A percentile compares a stretch with the other conserved stretches of the same genome.
Evolutionary conservation across 306 rosid genomes (phyloP).

Genomic region (Citrullus mucosospermus): DNA sequence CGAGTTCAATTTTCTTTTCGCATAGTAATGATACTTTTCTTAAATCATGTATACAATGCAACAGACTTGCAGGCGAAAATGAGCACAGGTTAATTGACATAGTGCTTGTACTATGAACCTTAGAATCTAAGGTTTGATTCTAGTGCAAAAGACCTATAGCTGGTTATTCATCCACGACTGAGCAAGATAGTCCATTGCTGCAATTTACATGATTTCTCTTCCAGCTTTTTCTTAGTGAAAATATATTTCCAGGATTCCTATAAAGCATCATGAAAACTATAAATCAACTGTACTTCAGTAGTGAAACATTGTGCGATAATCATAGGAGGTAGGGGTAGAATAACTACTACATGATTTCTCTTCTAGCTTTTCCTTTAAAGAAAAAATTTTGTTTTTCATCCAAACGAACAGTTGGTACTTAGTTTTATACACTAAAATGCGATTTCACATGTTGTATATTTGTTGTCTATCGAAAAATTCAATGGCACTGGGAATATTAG

Average conservation of each 20-base stretch:
- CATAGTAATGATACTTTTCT: neutral
- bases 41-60: neutral
- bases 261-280: too few species aligned
- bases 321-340: neutral
- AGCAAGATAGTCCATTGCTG: neutral
- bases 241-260: too few species aligned
- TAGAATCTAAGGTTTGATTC: too few species aligned
- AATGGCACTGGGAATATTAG: neutral
- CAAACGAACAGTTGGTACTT: neutral
- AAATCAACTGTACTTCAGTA: neutral
- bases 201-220: too few species aligned
- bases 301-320: neutral
- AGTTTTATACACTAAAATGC: neutral
- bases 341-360: neutral
- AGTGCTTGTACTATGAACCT: too few species aligned
- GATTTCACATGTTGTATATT: neutral
- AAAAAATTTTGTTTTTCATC: neutral
- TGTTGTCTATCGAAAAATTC: neutral
- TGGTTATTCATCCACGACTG: neutral
- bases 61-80: neutral
- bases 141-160: neutral
- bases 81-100: too few species aligned
- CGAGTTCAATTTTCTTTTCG: neutral
- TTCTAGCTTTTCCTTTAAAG: neutral
- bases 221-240: neutral